Conservation (phyloP, 495 filamentous ascomycete genomes). For the Pyrenula aspistea region DNA sequence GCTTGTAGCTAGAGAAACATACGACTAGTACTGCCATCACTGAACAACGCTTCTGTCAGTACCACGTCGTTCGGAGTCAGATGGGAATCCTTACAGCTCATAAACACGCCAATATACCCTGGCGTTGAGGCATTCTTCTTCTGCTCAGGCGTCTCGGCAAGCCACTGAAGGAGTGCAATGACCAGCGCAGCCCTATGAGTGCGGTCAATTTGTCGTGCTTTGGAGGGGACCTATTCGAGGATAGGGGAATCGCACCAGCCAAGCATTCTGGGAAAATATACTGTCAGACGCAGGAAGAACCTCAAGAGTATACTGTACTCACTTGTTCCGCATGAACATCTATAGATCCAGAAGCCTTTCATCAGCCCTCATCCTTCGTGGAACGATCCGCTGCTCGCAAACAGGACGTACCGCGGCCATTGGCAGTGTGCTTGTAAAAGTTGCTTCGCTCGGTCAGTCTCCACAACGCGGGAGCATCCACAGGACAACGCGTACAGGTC, state of each 20-base stretch:
- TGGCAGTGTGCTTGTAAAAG: slow-evolving; percentile 67
- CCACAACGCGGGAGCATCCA: slow-evolving; percentile 6
- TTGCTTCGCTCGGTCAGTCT: slow-evolving; percentile 38
- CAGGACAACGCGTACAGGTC: slow-evolving; percentile 34
- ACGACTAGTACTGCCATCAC: slow-evolving; percentile 70
- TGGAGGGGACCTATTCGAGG: too few relatives aligned
- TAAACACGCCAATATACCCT: slow-evolving; percentile 72
- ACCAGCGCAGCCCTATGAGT: slow-evolving; percentile 63
- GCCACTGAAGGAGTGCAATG: slow-evolving; percentile 74
- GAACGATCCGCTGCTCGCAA: too few relatives aligned
- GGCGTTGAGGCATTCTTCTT: slow-evolving; percentile 56
- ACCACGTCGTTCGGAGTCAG: neutral
- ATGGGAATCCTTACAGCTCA: slow-evolving; percentile 55
- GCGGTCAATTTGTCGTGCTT: neutral
- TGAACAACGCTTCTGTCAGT: slow-evolving; percentile 19
- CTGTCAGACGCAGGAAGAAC: slow-evolving; percentile 1
- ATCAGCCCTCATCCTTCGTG: neutral
- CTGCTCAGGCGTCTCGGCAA: slow-evolving; percentile 70
- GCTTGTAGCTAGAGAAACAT: slow-evolving; percentile 23
- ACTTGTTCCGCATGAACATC: slow-evolving; percentile 88
- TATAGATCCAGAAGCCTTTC: slow-evolving; percentile 11
- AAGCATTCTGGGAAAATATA: slow-evolving; percentile 39
- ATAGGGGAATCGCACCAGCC: slow-evolving; percentile 51
- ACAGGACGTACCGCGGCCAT: slow-evolving; percentile 64
- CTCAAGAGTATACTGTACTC: slow-evolving; percentile 19